These are phyloP conservation scores for Chrysophaeum taylorii DNA, from an alignment of 352 stramenopile genomes.

Conservation along the genomic window DNA sequence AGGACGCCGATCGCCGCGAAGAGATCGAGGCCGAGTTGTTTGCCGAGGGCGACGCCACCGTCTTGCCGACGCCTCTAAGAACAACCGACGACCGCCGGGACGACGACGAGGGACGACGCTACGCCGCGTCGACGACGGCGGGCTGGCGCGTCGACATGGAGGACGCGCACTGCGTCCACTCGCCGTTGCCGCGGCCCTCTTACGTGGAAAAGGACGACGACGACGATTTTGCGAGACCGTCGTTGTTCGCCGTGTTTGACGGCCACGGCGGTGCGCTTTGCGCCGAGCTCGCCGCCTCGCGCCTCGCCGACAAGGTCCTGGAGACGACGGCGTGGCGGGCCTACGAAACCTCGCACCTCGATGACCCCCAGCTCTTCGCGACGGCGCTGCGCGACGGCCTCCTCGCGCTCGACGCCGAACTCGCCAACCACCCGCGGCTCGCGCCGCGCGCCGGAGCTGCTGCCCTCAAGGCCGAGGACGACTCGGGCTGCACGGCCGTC, in stretches of 20 bases:
- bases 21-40: slow-evolving; percentile 41
- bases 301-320: slow-evolving; percentile 15
- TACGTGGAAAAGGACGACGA: too few species aligned
- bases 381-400: slow-evolving; percentile 19
- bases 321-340: slow-evolving; percentile 14
- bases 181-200: too few species aligned
- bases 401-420: slow-evolving; percentile 20
- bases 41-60: slow-evolving; percentile 38
- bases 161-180: not conserved
- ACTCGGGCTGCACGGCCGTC: slow-evolving; percentile 22
- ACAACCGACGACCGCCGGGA: not conserved
- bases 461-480: slow-evolving; percentile 15
- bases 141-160: slow-evolving; percentile 9
- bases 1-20: slow-evolving; percentile 31
- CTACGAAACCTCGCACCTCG: slow-evolving; percentile 17
- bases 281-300: slow-evolving; percentile 12
- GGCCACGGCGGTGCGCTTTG: not conserved
- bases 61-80: too few species aligned
- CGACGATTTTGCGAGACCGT: not conserved
- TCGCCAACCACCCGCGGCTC: slow-evolving; percentile 23
- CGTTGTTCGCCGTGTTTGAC: slow-evolving; percentile 4
- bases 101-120: not conserved
- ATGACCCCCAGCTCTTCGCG: slow-evolving; percentile 14
- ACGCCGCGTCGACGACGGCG: not conserved
- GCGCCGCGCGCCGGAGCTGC: not conserved